phyloP scores from a whole-genome alignment of 2,329 filamentous ascomycete genomes.

The Pseudogymnoascus sp. region DNA sequence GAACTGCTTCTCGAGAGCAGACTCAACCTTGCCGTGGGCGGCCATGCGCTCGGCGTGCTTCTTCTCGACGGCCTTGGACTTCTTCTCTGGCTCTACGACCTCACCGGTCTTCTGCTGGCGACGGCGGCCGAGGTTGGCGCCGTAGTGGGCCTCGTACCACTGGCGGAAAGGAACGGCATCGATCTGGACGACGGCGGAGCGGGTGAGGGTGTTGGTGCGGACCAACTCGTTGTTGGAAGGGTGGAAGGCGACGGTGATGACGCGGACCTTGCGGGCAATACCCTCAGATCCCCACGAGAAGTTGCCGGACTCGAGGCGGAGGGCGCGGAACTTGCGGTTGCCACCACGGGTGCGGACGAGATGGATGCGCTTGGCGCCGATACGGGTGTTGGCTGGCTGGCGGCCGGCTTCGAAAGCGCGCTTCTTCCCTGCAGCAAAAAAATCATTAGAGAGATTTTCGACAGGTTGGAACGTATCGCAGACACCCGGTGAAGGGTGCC shows the following conservation, averaged over 20 bases:
- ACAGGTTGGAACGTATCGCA: slow-evolving; percentile 62
- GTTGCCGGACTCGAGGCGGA: slow-evolving; percentile 97
- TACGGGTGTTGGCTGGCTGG: slow-evolving; percentile 99
- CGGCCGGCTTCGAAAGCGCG: slow-evolving; percentile 99
- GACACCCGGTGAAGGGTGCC: slow-evolving; percentile 26
- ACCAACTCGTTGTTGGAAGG: slow-evolving; percentile 99
- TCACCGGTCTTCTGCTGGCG: slow-evolving; percentile 66
- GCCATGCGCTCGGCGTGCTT: slow-evolving; percentile 88
- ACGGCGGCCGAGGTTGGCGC: slow-evolving; percentile 76
- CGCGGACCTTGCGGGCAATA: slow-evolving; percentile 96
- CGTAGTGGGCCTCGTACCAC: slow-evolving; percentile 99
- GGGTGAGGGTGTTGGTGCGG: slow-evolving; percentile 99
- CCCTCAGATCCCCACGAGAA: slow-evolving; percentile 99
- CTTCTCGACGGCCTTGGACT: slow-evolving; percentile 90
- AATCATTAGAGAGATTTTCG: slow-evolving; percentile 36
- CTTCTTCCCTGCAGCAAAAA: slow-evolving; percentile 65
- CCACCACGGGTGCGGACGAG: slow-evolving; percentile 94
- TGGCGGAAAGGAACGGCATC: slow-evolving; percentile 98
- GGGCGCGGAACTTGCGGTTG: slow-evolving; percentile 99
- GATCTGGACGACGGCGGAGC: slow-evolving; percentile 96
- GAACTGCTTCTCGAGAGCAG: slow-evolving; percentile 93
- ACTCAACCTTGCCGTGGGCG: slow-evolving; percentile 83
- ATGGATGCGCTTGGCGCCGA: slow-evolving; percentile 93
- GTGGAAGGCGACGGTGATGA: slow-evolving; percentile 97
- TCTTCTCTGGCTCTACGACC: slow-evolving; percentile 57